Evolutionary conservation across 2,329 filamentous ascomycete genomes (phyloP).

Genomic region (Neoarthrinium moseri): DNA sequence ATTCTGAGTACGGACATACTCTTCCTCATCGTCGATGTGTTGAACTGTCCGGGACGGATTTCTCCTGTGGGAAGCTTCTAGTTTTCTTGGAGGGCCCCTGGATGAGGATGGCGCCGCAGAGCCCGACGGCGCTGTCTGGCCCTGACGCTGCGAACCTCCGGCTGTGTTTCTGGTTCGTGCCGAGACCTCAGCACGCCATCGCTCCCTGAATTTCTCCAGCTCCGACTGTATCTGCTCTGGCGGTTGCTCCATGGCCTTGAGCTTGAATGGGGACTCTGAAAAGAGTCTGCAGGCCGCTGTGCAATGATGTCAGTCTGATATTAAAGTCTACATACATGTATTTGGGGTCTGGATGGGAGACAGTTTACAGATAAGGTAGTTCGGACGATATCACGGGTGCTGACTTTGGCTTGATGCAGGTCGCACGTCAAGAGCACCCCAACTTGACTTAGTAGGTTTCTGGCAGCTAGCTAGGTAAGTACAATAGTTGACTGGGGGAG

Average conservation of each 20-base stretch:
- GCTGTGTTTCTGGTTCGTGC: slow-evolving; percentile 34
- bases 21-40: slow-evolving; percentile 23
- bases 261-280: too few species aligned
- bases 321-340: too few species aligned
- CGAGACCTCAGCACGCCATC: slow-evolving; percentile 81
- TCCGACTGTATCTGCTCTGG: slow-evolving; percentile 56
- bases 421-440: background rate
- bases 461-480: background rate
- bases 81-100: slow-evolving; percentile 16
- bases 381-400: background rate
- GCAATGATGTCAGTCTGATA: too few species aligned
- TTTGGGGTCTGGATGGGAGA: background rate
- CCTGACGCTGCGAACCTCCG: slow-evolving; percentile 3
- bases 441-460: too few species aligned
- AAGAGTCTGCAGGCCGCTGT: too few species aligned
- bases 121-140: background rate
- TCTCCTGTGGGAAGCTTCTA: slow-evolving; percentile 17
- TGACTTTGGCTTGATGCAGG: background rate
- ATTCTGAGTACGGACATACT: slow-evolving; percentile 24
- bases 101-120: slow-evolving; percentile 17
- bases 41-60: slow-evolving; percentile 10
- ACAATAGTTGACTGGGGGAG: background rate
- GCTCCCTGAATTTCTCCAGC: slow-evolving; percentile 79
- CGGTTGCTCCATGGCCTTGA: slow-evolving; percentile 22
- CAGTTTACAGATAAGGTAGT: background rate